phyloP scores from a whole-genome alignment of 2,329 filamentous ascomycete species.

The Aspergillus ochraceoroseus region DNA sequence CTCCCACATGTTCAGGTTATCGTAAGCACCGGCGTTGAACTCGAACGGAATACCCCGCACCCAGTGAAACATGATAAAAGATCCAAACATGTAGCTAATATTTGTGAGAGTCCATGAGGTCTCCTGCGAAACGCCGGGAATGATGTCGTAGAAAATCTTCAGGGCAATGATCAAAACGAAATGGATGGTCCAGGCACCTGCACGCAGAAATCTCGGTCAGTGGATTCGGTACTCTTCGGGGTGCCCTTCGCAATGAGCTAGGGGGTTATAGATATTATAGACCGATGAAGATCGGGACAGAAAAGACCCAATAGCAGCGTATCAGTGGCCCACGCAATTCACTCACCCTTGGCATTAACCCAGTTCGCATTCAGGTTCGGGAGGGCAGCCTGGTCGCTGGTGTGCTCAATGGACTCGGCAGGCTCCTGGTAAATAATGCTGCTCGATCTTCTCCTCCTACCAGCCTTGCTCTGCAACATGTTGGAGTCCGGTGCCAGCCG shows the following conservation, averaged over 20 bases:
- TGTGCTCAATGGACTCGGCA: constrained; percentile 91
- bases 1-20: constrained; percentile 99
- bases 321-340: constrained; percentile 10
- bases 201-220: too few relatives aligned
- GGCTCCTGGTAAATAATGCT: constrained; percentile 98
- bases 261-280: too few relatives aligned
- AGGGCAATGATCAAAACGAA: constrained; percentile 83
- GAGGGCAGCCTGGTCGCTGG: constrained; percentile 89
- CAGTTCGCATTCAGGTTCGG: constrained; percentile 97
- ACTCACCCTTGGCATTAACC: constrained; percentile 96
- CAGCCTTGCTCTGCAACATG: constrained; percentile 60
- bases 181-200: constrained; percentile 97
- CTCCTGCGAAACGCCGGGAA: constrained; percentile 93
- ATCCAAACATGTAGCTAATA: constrained; percentile 98
- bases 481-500: constrained; percentile 57
- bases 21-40: constrained; percentile 96
- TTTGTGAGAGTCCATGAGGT: constrained; percentile 98
- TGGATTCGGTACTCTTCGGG: too few relatives aligned
- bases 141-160: constrained; percentile 96
- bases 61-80: constrained; percentile 99
- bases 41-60: constrained; percentile 97
- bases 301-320: constrained; percentile 7
- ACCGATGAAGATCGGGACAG: constrained; percentile 17
- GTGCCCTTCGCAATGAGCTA: too few relatives aligned
- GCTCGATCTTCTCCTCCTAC: constrained; percentile 87